A percentile compares a stretch with the other conserved stretches of the same genome.
Evolutionary conservation across 169 alveolate species (phyloP).

Genomic region (Cryptosporidium sp.): DNA sequence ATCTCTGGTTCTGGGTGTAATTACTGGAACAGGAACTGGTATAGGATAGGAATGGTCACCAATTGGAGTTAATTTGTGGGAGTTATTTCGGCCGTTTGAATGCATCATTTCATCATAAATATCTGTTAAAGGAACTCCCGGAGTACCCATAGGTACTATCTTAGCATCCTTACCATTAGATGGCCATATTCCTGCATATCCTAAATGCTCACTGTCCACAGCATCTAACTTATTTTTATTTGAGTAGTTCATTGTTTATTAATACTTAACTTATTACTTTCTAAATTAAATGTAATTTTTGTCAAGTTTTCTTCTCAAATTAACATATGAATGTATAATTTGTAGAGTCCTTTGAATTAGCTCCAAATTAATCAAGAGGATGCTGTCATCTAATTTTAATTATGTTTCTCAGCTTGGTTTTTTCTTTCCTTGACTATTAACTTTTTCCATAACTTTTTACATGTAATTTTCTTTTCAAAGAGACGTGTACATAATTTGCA

Average conservation of each 20-base stretch:
- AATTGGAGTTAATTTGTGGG: conserved; percentile 21
- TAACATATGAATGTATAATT: conserved; percentile 12
- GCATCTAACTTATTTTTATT: not conserved
- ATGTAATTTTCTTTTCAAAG: conserved; percentile 32
- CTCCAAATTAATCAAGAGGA: not conserved
- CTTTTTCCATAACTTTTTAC: conserved; percentile 18
- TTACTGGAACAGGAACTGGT: conserved; percentile 75
- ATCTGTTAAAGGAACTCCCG: conserved; percentile 66
- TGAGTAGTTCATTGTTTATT: conserved; percentile 10
- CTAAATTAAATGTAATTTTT: not conserved
- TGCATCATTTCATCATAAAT: conserved; percentile 59
- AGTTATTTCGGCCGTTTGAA: conserved; percentile 15
- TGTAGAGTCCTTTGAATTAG: not conserved
- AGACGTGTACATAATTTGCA: conserved; percentile 68
- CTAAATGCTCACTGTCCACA: not conserved
- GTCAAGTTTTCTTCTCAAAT: conserved; percentile 1
- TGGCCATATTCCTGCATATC: conserved; percentile 72
- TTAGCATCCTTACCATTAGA: conserved; percentile 29
- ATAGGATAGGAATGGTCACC: conserved; percentile 72
- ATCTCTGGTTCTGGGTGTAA: conserved; percentile 66
- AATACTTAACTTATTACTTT: not conserved
- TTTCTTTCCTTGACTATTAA: not conserved
- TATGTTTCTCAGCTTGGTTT: not conserved
- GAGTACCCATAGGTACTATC: conserved; percentile 66
- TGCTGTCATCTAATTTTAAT: not conserved